Evolutionary conservation across 192 early-diverging fungal species (phyloP), one percentile per base, ranked within the genome.

Genomic region (Kappamyces sp.): DNA sequence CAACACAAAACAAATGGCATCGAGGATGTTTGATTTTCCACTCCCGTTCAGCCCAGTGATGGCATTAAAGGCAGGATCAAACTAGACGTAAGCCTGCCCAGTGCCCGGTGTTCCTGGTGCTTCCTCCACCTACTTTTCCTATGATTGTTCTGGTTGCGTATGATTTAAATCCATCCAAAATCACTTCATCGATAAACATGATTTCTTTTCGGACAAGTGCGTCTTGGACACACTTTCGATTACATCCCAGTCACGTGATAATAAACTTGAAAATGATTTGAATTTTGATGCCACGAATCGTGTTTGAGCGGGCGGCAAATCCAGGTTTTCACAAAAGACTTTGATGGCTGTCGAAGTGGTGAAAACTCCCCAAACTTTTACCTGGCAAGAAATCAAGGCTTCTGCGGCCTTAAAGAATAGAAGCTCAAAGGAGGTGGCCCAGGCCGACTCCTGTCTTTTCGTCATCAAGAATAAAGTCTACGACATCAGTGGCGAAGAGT

Each of bases 161-260:
- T 1, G 93, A 96, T 68, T 99, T 99, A 82, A 99, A 99, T 32
- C 97, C 97, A 53, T 99, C 97, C 55, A 99, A 82, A 62, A 98
- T 89, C 23, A 99, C 72, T 66, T 99, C 94, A 70, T 96, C 89
- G 47, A 99, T 84, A 63, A 85, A 77, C 96, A 93, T 93, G 1
- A 57, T 67, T 23, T 23, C 23, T 23, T 23, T 23, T 23, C 23
- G 23, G 23, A 23, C 23, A 23, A 23, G 23, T 23, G 23, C 23
- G 23, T 23, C 23, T 23, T 23, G 23, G 23, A 23, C 23, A 23
- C 23, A 23, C 23, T 23, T 23, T 23, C 23, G 23, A 23, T 23
- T 23, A 23, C 23, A 23, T 23, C 23, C 23, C 23, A 23, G 23
- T 23, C 23, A 23, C 23, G 23, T 23, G 23, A 23, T 23, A 23